Conservation (phyloP, 2,329 filamentous ascomycete genomes). For the Endoconidiophora laricicola region DNA sequence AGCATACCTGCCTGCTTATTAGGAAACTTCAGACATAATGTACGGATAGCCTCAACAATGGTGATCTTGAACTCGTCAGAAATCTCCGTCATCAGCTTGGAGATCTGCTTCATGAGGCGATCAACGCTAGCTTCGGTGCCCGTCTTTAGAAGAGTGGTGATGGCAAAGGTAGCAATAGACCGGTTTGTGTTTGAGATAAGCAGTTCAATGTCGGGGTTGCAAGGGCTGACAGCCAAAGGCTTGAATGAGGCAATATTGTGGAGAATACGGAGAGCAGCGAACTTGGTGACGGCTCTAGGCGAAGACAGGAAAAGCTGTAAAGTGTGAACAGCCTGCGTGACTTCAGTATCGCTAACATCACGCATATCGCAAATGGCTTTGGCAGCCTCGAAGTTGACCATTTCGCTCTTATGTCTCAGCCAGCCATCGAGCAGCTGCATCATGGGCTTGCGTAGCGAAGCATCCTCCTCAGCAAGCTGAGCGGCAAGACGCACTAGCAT, state of each 20-base stretch:
- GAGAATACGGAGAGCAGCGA: constrained; percentile 87
- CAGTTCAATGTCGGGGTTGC: constrained; percentile 93
- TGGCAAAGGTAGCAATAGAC: constrained; percentile 94
- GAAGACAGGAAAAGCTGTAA: constrained; percentile 94
- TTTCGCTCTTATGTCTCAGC: constrained; percentile 96
- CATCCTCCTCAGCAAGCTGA: constrained; percentile 86
- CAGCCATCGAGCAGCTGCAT: constrained; percentile 91
- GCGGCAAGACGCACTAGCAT: constrained; percentile 86
- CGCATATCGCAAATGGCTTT: constrained; percentile 94
- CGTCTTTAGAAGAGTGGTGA: constrained; percentile 94
- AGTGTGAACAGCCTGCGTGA: constrained; percentile 82
- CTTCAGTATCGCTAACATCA: constrained; percentile 82
- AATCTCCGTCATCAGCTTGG: constrained; percentile 95
- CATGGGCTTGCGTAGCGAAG: constrained; percentile 82
- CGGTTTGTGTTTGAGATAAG: constrained; percentile 95
- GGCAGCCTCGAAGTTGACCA: constrained; percentile 98
- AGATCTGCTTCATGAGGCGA: constrained; percentile 95
- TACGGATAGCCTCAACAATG: constrained; percentile 96
- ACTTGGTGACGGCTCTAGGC: constrained; percentile 89
- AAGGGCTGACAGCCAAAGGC: constrained; percentile 75
- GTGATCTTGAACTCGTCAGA: constrained; percentile 99
- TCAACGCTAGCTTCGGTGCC: constrained; percentile 96
- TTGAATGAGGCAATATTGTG: constrained; percentile 96
- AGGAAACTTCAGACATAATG: constrained; percentile 91
- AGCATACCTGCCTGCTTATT: constrained; percentile 98